Evolutionary conservation across 371 early-diverging fungal genomes (phyloP).

Genomic region (Mortierella sp.): DNA sequence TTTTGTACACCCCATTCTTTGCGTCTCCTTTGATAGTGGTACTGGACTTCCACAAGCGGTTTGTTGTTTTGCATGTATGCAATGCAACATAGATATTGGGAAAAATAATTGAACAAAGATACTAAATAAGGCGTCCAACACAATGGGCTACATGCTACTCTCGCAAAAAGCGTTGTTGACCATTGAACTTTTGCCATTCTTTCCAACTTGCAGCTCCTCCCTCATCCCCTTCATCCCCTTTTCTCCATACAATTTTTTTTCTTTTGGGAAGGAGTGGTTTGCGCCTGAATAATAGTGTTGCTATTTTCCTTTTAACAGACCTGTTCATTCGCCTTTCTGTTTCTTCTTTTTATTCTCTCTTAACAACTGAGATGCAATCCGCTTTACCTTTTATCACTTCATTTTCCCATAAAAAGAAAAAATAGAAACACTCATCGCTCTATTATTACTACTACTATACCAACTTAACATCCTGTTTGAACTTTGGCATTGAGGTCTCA

Average conservation of each 20-base stretch:
- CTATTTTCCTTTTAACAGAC: conserved; percentile 3
- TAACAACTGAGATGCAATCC: neutral
- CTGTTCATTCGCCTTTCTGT: neutral
- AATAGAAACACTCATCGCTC: too few species aligned
- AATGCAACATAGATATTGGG: neutral
- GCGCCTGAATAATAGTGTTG: neutral
- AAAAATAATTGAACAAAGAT: neutral
- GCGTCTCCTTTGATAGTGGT: neutral
- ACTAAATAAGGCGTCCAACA: neutral
- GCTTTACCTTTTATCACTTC: neutral
- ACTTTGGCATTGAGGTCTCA: neutral
- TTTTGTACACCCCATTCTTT: neutral
- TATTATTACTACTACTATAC: neutral
- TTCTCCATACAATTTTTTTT: conserved; percentile 2
- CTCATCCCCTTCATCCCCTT: conserved; percentile 4
- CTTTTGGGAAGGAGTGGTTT: conserved; percentile 3
- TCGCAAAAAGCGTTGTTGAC: neutral
- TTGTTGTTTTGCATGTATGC: neutral
- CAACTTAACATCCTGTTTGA: neutral
- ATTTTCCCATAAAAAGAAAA: neutral
- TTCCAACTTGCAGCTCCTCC: neutral
- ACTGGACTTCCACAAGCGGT: neutral
- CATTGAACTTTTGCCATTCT: neutral
- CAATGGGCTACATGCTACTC: neutral
- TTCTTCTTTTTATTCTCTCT: conserved; percentile 3